These are phyloP conservation scores for Phalaenopsis equestris DNA, from an alignment of 106 monocot genomes.

Conservation along the genomic window DNA sequence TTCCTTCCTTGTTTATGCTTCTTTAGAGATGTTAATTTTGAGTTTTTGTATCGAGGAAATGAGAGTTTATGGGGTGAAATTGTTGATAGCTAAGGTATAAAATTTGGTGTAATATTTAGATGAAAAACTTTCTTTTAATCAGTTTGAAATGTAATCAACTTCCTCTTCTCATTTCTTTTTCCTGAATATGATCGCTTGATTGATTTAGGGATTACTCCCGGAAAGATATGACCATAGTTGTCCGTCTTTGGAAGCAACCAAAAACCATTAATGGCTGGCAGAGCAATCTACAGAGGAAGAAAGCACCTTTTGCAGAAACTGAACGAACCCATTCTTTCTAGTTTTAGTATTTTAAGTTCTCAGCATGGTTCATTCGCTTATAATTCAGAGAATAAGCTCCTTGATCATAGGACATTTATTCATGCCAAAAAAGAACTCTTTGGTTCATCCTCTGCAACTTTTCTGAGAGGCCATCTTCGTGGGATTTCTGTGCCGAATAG, in stretches of 20 bases:
- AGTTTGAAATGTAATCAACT: neutral
- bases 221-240: conserved; percentile 33
- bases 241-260: conserved; percentile 13
- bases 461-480: conserved; percentile 8
- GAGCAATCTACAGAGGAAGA: conserved; percentile 40
- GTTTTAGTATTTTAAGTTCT: conserved; percentile 27
- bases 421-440: conserved; percentile 17
- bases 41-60: neutral
- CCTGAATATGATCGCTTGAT: neutral
- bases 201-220: conserved; percentile 18
- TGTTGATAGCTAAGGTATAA: neutral
- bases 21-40: neutral
- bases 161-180: neutral
- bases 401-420: neutral
- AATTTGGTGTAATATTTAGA: neutral
- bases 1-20: neutral
- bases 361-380: conserved; percentile 16
- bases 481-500: conserved; percentile 14
- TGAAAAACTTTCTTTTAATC: neutral
- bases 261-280: conserved; percentile 45
- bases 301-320: conserved; percentile 38
- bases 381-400: conserved; percentile 14
- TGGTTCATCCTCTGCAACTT: conserved; percentile 5
- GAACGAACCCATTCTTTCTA: conserved; percentile 16
- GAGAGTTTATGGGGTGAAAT: neutral